phyloP scores from a whole-genome alignment of 225 moss, liverwort and hornwort genomes.

The Sphagnum tenellum region DNA sequence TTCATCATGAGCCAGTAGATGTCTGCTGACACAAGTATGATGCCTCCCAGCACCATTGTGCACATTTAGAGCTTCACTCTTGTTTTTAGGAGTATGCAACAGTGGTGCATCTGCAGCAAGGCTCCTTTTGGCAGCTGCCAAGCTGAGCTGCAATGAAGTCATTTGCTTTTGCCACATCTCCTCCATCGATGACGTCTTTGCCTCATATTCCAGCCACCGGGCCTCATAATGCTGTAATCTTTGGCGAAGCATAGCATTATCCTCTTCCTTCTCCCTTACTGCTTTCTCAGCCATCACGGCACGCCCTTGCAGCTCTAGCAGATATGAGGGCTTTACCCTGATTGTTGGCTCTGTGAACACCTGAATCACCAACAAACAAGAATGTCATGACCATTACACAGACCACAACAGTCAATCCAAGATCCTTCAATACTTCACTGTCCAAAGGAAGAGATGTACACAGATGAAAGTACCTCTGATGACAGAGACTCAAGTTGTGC shows the following conservation, averaged over 20 bases:
- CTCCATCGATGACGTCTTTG: constrained; percentile 97
- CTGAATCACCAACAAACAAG: neutral
- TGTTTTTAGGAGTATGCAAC: constrained; percentile 35
- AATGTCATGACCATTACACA: neutral
- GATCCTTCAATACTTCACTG: too few relatives aligned
- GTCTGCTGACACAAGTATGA: constrained; percentile 50
- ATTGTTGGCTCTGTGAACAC: constrained; percentile 57
- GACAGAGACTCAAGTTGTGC: constrained; percentile 10
- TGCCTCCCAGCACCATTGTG: constrained; percentile 54
- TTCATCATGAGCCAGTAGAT: constrained; percentile 69
- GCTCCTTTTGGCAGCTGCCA: constrained; percentile 93
- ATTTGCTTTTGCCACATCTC: constrained; percentile 99
- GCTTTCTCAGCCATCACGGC: constrained; percentile 89
- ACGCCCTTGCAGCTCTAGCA: constrained; percentile 83
- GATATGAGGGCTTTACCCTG: constrained; percentile 81
- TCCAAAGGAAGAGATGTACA: too few relatives aligned
- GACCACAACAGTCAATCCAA: neutral
- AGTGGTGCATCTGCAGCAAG: constrained; percentile 67
- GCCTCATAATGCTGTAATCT: constrained; percentile 82
- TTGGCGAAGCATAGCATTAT: constrained; percentile 77
- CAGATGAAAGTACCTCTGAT: constrained; percentile 15
- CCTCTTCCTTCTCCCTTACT: constrained; percentile 89
- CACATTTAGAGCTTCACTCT: constrained; percentile 63
- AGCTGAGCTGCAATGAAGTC: constrained; percentile 85
- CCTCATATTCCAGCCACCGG: constrained; percentile 95